These are phyloP conservation scores for Suhomyces sp. DNA, from an alignment of 805 yeast species.

Conservation along the genomic window DNA sequence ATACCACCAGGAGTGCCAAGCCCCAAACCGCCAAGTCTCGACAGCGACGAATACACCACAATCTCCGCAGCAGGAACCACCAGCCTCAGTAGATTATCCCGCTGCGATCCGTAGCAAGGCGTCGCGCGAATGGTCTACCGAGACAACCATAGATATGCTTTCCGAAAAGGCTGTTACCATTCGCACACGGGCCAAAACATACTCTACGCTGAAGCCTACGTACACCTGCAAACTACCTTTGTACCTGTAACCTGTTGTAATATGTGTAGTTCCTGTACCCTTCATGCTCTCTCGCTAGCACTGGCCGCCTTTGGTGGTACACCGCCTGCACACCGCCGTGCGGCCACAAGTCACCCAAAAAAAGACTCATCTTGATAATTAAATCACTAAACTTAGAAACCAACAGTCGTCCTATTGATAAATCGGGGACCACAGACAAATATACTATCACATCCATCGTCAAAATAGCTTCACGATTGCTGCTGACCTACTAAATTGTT, in stretches of 20 bases:
- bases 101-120: not conserved
- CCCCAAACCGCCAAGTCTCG: not conserved
- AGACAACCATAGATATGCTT: too few species aligned
- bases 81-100: not conserved
- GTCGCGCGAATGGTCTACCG: not conserved
- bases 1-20: too few species aligned
- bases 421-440: not conserved
- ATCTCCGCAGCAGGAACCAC: not conserved
- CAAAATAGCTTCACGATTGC: not conserved
- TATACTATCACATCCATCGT: not conserved
- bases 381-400: not conserved
- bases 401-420: not conserved
- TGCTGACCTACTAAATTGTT: not conserved
- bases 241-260: too few species aligned
- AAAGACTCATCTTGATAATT: not conserved
- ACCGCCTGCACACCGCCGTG: not conserved
- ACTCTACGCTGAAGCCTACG: too few species aligned
- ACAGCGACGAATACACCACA: not conserved
- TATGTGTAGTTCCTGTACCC: too few species aligned
- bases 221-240: too few species aligned
- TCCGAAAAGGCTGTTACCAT: too few species aligned
- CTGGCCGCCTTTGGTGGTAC: not conserved
- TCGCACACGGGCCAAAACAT: too few species aligned
- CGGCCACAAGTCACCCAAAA: conserved; percentile 1
- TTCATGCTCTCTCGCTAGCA: not conserved